Conservation (phyloP, 202 grass and related monocot genomes). For the Hordeum pubiflorum region DNA sequence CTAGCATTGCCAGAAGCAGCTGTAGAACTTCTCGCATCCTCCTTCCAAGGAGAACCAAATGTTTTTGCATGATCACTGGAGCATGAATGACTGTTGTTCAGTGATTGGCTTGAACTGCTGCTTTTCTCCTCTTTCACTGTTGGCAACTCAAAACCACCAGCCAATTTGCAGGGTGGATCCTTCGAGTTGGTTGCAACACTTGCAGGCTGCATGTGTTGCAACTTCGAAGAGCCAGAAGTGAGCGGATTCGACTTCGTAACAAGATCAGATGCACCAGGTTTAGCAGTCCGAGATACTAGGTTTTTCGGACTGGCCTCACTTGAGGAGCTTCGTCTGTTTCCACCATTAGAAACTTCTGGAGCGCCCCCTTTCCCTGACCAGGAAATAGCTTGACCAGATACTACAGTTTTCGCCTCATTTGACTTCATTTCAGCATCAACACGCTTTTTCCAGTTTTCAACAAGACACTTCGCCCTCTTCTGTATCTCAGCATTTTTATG, state of each 20-base stretch:
- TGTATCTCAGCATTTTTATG: slow-evolving; percentile 86
- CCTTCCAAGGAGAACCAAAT: slow-evolving; percentile 69
- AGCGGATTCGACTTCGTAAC: slow-evolving; percentile 27
- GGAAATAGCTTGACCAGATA: slow-evolving; percentile 47
- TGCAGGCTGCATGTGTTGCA: slow-evolving; percentile 22
- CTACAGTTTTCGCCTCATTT: slow-evolving; percentile 54
- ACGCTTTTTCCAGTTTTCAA: slow-evolving; percentile 94
- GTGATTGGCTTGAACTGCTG: slow-evolving; percentile 77
- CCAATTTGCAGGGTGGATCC: slow-evolving; percentile 47
- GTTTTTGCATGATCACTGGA: slow-evolving; percentile 75
- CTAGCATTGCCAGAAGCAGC: slow-evolving; percentile 55
- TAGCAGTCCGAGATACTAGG: slow-evolving; percentile 26
- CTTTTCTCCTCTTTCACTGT: slow-evolving; percentile 85
- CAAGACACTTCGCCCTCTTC: slow-evolving; percentile 82
- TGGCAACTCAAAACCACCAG: slow-evolving; percentile 43
- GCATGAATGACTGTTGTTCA: slow-evolving; percentile 78
- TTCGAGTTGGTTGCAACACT: slow-evolving; percentile 22
- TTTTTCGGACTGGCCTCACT: slow-evolving; percentile 52
- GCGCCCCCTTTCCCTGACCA: slow-evolving; percentile 61
- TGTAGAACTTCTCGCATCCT: slow-evolving; percentile 77
- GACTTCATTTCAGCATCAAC: slow-evolving; percentile 96
- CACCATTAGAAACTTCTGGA: slow-evolving; percentile 56
- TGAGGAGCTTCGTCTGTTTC: slow-evolving; percentile 49
- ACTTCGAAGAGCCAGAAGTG: slow-evolving; percentile 34
- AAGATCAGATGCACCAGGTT: slow-evolving; percentile 33